phyloP scores from a whole-genome alignment of 805 yeast genomes.

The Grigorovia humatica region DNA sequence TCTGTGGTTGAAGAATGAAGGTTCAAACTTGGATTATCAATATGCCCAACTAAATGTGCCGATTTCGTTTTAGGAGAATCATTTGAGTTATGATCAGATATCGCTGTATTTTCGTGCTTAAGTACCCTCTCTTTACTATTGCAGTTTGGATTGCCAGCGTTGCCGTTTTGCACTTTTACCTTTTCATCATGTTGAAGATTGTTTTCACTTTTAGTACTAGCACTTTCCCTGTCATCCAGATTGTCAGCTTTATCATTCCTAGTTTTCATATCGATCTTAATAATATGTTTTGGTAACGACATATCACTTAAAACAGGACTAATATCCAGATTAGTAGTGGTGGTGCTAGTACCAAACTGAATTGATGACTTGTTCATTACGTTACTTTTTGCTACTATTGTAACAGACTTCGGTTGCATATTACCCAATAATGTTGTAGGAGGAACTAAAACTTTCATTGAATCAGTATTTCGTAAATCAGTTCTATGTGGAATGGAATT shows the following conservation, averaged over 20 bases:
- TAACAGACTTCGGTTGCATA: neutral
- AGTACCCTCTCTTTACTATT: too few species aligned
- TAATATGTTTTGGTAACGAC: slow-evolving; percentile 14
- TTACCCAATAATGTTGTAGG: neutral
- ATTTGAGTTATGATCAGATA: neutral
- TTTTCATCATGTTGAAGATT: neutral
- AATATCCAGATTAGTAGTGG: slow-evolving; percentile 25
- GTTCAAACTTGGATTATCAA: too few species aligned
- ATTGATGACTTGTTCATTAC: slow-evolving; percentile 17
- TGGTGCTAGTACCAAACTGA: slow-evolving; percentile 14
- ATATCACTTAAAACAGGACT: slow-evolving; percentile 24
- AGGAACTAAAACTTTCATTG: neutral
- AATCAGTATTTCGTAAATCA: neutral
- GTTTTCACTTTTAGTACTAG: neutral
- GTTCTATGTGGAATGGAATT: neutral
- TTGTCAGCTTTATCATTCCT: neutral
- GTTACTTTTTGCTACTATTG: slow-evolving; percentile 7
- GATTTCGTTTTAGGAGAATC: too few species aligned
- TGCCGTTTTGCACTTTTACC: neutral
- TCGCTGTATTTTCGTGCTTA: too few species aligned
- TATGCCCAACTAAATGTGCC: too few species aligned
- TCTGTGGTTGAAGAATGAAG: too few species aligned
- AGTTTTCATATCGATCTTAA: neutral
- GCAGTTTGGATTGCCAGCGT: neutral
- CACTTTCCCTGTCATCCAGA: neutral